Base-by-base conservation (phyloP, 257 asterid genomes). In the Rhazya stricta region DNA sequence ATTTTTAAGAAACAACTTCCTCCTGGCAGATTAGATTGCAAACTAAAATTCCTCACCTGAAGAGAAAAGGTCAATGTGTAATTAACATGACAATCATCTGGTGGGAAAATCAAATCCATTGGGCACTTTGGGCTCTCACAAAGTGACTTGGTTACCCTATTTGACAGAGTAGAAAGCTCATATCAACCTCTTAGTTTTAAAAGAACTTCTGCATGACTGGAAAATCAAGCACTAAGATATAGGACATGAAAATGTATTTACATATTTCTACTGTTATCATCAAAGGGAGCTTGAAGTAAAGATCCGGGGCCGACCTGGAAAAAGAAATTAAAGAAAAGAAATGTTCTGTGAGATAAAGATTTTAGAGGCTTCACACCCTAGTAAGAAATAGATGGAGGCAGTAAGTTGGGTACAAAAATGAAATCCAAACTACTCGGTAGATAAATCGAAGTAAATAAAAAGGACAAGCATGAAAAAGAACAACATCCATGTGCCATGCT, bases 21-120 rank as follows among this genome's bases (percentile, higher is more conserved):
- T 9, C 50, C 23, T 23, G 18, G 29, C 15, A 66, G 69, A 66
- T 36, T 6, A 16, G 27, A 16, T 34, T 6, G 45, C 34, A 34
- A 39, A 13, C 6, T 36, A 66, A 66, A 30, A 37, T 66, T 36
- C 73, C 97, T 90, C 85, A 93, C 98, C 85, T 94, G 98, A 82
- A 94, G 80, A 48, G 98, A 89, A 86, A 91, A 94, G 69, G 96
- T 86, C 80, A 91, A 78, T 15, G 98, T 94, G 75, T 94, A 91
- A 82, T 94, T 94, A 79, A 89, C 98, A 87, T 94, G 97, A 77
- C 98, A 94, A 84, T 94, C 98, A 81, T 94, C 98, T 56, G 97
- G 98, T 62, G 98, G 98, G 76, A 86, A 79, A 78, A 94, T 90
- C 82, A 94, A 85, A 87, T 94, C 98, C 88, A 67, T 62, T 69